These are phyloP conservation scores for Phoma sp. DNA, from an alignment of 2,329 filamentous ascomycete species.

Conservation along the genomic window DNA sequence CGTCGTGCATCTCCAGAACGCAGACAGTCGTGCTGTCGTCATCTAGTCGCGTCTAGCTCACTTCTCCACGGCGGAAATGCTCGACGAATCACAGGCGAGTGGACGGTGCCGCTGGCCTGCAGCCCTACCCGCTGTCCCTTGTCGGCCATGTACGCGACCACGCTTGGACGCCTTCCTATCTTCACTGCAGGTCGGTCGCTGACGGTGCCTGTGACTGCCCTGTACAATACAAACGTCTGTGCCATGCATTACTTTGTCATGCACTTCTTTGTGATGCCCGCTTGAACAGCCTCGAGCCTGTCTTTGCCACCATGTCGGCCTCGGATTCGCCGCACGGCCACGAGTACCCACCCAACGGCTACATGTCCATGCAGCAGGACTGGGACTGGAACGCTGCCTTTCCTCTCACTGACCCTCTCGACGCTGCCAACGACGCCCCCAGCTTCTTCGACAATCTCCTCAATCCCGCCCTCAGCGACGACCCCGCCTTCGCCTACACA, in stretches of 20 bases:
- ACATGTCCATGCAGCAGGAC: not conserved
- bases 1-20: not conserved
- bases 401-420: not conserved
- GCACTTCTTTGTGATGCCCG: not conserved
- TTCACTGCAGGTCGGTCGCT: slow-evolving; percentile 1
- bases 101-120: not conserved
- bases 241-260: not conserved
- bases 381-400: not conserved
- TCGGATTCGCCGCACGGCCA: slow-evolving; percentile 3
- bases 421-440: not conserved
- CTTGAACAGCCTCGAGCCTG: not conserved
- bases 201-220: not conserved
- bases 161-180: slow-evolving; percentile 13
- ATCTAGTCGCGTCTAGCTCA: slow-evolving; percentile 10
- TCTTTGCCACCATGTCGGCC: slow-evolving; percentile 17
- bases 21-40: slow-evolving; percentile 8
- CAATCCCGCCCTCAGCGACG: slow-evolving; percentile 8
- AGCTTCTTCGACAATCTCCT: slow-evolving; percentile 15
- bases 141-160: not conserved
- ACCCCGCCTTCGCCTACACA: slow-evolving; percentile 12
- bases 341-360: slow-evolving; percentile 1
- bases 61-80: not conserved
- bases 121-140: slow-evolving; percentile 17
- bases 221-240: not conserved
- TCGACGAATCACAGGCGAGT: slow-evolving; percentile 1